Percentiles rank a stretch among this genome's conserved stretches.
These are phyloP conservation scores for Stramenopiles sp. DNA, from an alignment of 352 stramenopile species.

Conservation along the genomic window DNA sequence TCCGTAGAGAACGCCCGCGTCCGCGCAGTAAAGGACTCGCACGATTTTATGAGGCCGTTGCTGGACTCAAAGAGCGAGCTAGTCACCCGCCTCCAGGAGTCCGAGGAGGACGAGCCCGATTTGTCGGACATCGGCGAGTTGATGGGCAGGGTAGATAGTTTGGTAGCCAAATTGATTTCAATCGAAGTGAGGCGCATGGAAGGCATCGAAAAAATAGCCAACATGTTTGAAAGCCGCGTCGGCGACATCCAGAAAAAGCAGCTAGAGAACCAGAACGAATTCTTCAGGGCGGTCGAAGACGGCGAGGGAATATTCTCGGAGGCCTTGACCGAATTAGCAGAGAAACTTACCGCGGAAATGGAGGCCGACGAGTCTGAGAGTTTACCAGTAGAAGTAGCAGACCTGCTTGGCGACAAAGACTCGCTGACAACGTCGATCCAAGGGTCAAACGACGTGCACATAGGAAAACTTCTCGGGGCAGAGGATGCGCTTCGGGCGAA, in stretches of 20 bases:
- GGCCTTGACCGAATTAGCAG: conserved; percentile 41
- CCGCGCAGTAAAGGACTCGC: neutral
- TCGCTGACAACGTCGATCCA: conserved; percentile 62
- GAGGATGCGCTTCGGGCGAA: conserved; percentile 45
- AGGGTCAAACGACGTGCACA: conserved; percentile 67
- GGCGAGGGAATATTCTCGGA: conserved; percentile 71
- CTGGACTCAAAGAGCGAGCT: neutral
- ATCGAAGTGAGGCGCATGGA: neutral
- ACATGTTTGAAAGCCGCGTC: conserved; percentile 35
- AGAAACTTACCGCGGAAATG: conserved; percentile 8
- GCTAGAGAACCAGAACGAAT: conserved; percentile 41
- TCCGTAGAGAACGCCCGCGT: conserved; percentile 21
- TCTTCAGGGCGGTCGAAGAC: conserved; percentile 64
- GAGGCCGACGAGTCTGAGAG: neutral
- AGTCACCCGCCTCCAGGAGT: neutral
- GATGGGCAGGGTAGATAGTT: neutral
- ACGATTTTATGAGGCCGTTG: neutral
- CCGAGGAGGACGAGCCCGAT: neutral
- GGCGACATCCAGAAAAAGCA: conserved; percentile 39
- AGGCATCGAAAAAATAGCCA: neutral
- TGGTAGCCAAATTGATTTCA: neutral
- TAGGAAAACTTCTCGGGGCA: conserved; percentile 54
- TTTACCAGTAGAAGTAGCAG: neutral
- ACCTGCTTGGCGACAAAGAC: conserved; percentile 23
- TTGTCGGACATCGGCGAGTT: neutral